Percentiles rank a stretch among this genome's conserved stretches.
Conservation (phyloP, 2,329 filamentous ascomycete genomes). For the Pochonia chlamydosporia region DNA sequence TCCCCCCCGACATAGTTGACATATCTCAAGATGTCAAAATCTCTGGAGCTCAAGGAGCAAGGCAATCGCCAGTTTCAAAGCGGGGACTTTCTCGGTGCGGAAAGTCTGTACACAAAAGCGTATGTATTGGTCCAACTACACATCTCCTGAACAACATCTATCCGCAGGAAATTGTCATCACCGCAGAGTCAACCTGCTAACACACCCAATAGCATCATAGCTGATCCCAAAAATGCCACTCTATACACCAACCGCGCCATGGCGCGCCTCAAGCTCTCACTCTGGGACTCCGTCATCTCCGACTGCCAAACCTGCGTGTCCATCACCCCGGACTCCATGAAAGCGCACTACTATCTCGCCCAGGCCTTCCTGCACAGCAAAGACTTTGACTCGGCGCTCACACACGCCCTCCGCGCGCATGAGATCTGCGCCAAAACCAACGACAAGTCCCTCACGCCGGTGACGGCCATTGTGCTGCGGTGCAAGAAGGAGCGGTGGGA, state of each 20-base stretch:
- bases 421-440: conserved; percentile 56
- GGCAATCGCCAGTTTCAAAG: conserved; percentile 61
- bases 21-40: conserved; percentile 23
- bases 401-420: conserved; percentile 67
- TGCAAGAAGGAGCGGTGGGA: conserved; percentile 89
- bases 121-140: too few species aligned
- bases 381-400: conserved; percentile 63
- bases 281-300: conserved; percentile 68
- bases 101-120: conserved; percentile 68
- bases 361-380: conserved; percentile 72
- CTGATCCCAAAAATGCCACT: conserved; percentile 69
- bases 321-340: conserved; percentile 61
- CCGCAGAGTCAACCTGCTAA: neutral
- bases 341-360: conserved; percentile 77
- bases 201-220: conserved; percentile 55
- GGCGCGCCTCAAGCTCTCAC: conserved; percentile 66
- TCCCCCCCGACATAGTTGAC: neutral
- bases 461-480: conserved; percentile 67
- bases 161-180: too few species aligned
- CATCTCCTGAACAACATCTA: conserved; percentile 9
- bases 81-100: conserved; percentile 60
- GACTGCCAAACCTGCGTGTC: conserved; percentile 74
- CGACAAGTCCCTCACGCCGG: conserved; percentile 62
- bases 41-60: conserved; percentile 44
- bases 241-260: conserved; percentile 90